phyloP scores from a whole-genome alignment of 2,329 filamentous ascomycete species.

The Colletotrichum lindemuthianum region DNA sequence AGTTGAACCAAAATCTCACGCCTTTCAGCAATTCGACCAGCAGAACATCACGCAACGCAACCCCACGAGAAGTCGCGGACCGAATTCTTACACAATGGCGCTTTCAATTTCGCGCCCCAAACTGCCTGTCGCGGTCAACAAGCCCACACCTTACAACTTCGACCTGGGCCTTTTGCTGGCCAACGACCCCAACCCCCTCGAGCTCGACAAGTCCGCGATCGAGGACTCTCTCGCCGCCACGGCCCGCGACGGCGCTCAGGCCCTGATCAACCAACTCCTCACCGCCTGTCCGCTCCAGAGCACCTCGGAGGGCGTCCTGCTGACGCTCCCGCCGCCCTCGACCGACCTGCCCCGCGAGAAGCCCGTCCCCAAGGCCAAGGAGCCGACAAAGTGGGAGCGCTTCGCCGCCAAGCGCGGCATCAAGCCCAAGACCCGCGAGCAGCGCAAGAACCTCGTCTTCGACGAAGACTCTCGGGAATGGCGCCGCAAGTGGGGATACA shows the following conservation, averaged over 20 bases:
- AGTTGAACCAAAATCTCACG: not conserved
- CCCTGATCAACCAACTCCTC: conserved; percentile 92
- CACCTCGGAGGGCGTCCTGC: conserved; percentile 75
- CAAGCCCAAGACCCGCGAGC: conserved; percentile 84
- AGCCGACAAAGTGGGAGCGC: conserved; percentile 92
- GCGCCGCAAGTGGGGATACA: conserved; percentile 95
- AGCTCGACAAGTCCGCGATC: conserved; percentile 60
- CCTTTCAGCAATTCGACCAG: conserved; percentile 18
- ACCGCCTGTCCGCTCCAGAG: conserved; percentile 84
- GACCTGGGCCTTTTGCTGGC: conserved; percentile 89
- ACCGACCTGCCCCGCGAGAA: conserved; percentile 90
- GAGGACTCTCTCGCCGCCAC: conserved; percentile 77
- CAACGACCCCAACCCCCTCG: conserved; percentile 86
- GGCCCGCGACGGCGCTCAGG: conserved; percentile 91
- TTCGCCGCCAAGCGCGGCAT: conserved; percentile 99
- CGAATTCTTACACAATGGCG: conserved; percentile 45
- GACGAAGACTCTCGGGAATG: conserved; percentile 88
- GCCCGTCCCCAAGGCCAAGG: conserved; percentile 82
- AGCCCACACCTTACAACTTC: conserved; percentile 91
- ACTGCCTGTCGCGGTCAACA: conserved; percentile 74
- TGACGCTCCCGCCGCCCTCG: conserved; percentile 76
- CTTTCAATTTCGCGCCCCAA: conserved; percentile 54
- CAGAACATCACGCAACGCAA: not conserved
- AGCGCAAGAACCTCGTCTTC: conserved; percentile 78
- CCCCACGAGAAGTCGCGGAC: not conserved